Conservation (phyloP, 306 rosid genomes). For the Vigna trinervia region DNA sequence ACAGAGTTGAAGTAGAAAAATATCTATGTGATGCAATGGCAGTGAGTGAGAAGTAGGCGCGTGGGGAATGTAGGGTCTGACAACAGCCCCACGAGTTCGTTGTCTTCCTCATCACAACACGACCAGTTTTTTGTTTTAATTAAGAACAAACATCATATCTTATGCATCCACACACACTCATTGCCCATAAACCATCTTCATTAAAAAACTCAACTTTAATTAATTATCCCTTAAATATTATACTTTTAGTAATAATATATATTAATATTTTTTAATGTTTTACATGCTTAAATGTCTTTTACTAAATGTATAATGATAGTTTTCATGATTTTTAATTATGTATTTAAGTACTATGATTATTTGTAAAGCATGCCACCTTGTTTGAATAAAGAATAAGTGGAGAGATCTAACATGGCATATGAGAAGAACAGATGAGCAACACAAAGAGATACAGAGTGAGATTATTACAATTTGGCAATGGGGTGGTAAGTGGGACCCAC, state of each 20-base stretch:
- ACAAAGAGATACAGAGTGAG: background rate
- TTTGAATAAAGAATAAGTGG: no score
- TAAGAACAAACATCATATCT: background rate
- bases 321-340: no score
- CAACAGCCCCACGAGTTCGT: conserved; percentile 43
- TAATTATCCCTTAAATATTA: no score
- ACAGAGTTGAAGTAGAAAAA: background rate
- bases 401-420: background rate
- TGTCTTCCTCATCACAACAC: conserved; percentile 39
- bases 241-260: no score
- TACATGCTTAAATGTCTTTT: no score
- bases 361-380: no score
- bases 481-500: conserved; percentile 46
- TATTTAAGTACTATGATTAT: no score
- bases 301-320: no score
- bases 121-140: conserved; percentile 12
- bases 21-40: background rate
- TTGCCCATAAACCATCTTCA: no score
- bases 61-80: conserved; percentile 35
- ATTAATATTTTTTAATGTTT: no score
- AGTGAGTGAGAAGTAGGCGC: conserved; percentile 25
- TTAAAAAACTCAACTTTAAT: no score
- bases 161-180: background rate
- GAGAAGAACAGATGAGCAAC: background rate
- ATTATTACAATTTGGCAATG: conserved; percentile 29